These are phyloP conservation scores for Darksidea phi DNA, from an alignment of 495 filamentous ascomycete species.

Conservation along the genomic window DNA sequence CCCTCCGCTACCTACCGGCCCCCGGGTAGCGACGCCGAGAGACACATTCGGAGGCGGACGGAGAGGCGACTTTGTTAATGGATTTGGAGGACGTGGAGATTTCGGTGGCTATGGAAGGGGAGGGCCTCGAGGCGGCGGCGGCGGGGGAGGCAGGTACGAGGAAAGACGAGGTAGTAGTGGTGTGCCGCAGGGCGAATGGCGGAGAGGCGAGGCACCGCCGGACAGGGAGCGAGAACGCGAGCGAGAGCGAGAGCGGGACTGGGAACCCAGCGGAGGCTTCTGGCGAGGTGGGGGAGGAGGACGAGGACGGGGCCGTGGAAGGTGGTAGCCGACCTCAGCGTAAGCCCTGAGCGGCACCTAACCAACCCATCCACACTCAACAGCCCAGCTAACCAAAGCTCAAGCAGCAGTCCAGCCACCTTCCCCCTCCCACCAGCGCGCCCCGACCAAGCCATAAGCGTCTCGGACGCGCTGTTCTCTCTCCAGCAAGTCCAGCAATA, in stretches of 20 bases:
- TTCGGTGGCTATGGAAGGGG: conserved; percentile 32
- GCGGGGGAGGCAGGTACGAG: conserved; percentile 4
- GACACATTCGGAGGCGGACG: conserved; percentile 36
- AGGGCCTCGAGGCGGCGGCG: conserved; percentile 30
- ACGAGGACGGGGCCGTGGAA: conserved; percentile 20
- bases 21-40: conserved; percentile 15
- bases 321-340: conserved; percentile 2
- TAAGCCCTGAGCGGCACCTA: no score
- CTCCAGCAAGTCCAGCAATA: no score
- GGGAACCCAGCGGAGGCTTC: conserved; percentile 21
- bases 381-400: no score
- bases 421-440: no score
- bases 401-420: no score
- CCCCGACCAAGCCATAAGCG: no score
- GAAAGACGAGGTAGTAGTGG: conserved; percentile 3
- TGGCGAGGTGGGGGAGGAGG: conserved; percentile 39
- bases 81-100: conserved; percentile 17
- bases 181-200: conserved; percentile 58
- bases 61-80: conserved; percentile 9
- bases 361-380: no score
- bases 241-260: background rate
- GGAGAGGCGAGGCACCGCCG: conserved; percentile 57
- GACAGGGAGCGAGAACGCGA: conserved; percentile 33
- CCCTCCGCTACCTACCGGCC: conserved; percentile 40
- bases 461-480: no score